Base-by-base conservation (phyloP, 805 yeast species). In the Zygotorulaspora sp. region DNA sequence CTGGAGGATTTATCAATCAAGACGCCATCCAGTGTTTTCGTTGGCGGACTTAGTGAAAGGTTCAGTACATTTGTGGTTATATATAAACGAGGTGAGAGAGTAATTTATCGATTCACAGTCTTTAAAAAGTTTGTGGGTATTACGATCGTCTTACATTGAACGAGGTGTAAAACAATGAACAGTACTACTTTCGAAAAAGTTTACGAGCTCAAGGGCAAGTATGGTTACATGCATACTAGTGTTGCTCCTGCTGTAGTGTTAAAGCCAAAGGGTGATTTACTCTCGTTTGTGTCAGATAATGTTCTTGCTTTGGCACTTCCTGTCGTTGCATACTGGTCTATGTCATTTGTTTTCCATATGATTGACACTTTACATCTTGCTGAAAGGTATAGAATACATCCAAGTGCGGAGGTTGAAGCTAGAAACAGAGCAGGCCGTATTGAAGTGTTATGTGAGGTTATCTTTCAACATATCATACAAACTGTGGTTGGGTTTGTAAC, bases 381-480 rank as follows among this genome's bases (percentile, higher is more conserved):
- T 30, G 96, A 85, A 53, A 68, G 73, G 57, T 87, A 85, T 65
- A 72, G 97, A 49, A 87, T 92, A 36, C 98, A 92, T 61, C 89
- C 97, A 14, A 79, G 89, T 25, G 94, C 83, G 50, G 97, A 90
- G 58, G 86, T 87, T 40, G 52, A 69, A 21, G 58, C 74, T 35
- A 75, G 92, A 48, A 92, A 92, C 61, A 84, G 77, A 55, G 96
- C 86, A 5, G 56, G 84, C 0, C 63, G 78, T 38, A 35, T 53
- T 4, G 83, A 82, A 31, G 97, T 92, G 8, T 52, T 92, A 12
- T 67, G 75, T 43, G 96, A 89, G 48, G 98, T 92, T 31, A 52
- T 86, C 5, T 49, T 83, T 21, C 97, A 92, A 67, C 98, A 92
- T 59, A 43, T 80, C 10, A 72, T 90, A 40, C 98, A 92, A 66